Percentiles rank a stretch among this genome's conserved stretches.
These are phyloP conservation scores for Bjerkandera adusta DNA, from an alignment of 1,284 basidiomycete species.

Conservation along the genomic window DNA sequence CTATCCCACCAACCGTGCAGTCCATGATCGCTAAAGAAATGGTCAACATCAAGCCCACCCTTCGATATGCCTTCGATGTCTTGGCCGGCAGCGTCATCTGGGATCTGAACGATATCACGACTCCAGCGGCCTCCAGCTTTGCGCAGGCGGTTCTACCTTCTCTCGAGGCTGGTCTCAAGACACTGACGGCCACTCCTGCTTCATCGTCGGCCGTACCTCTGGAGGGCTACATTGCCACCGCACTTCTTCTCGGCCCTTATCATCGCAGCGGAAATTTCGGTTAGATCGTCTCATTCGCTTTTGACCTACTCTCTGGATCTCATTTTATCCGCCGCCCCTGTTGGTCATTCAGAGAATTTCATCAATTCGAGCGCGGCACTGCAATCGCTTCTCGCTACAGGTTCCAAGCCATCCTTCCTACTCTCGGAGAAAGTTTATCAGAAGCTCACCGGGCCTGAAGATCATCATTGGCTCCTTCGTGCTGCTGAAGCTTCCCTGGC, in stretches of 20 bases:
- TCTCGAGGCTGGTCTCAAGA: slow-evolving; percentile 72
- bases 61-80: slow-evolving; percentile 36
- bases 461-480: slow-evolving; percentile 80
- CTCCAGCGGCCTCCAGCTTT: slow-evolving; percentile 43
- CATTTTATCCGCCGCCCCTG: slow-evolving; percentile 14
- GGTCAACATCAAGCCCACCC: slow-evolving; percentile 41
- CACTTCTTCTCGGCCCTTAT: slow-evolving; percentile 67
- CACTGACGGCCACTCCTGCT: slow-evolving; percentile 54
- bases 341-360: slow-evolving; percentile 31
- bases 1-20: slow-evolving; percentile 43
- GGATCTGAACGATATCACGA: slow-evolving; percentile 32
- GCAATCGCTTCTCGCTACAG: slow-evolving; percentile 41
- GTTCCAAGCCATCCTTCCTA: slow-evolving; percentile 80
- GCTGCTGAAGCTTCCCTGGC: slow-evolving; percentile 54
- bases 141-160: slow-evolving; percentile 54
- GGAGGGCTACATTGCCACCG: slow-evolving; percentile 81
- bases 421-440: slow-evolving; percentile 86
- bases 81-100: slow-evolving; percentile 36
- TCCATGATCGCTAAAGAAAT: slow-evolving; percentile 69
- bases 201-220: slow-evolving; percentile 62
- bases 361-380: slow-evolving; percentile 40
- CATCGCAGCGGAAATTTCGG: slow-evolving; percentile 48
- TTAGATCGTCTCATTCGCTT: slow-evolving; percentile 31
- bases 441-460: slow-evolving; percentile 61
- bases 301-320: slow-evolving; percentile 6